These are phyloP conservation scores for Peribolospora kevripleyi DNA, from an alignment of 768 basidiomycete genomes.

Conservation along the genomic window DNA sequence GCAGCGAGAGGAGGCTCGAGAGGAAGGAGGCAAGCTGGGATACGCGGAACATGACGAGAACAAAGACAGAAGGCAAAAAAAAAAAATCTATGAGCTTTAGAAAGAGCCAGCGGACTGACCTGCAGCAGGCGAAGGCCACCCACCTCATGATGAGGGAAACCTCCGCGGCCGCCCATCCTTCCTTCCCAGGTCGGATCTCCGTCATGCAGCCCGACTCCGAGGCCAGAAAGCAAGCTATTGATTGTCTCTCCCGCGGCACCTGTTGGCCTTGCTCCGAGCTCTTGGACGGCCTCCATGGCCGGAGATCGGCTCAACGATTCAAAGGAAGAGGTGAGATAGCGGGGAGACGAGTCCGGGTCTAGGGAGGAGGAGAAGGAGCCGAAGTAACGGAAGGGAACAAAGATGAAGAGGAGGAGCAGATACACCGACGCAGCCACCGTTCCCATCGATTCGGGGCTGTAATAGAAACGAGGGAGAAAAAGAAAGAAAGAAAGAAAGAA, in stretches of 20 bases:
- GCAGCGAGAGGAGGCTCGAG: constrained; percentile 68
- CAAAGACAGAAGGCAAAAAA: not conserved
- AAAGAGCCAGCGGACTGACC: not conserved
- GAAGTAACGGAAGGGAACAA: constrained; percentile 88
- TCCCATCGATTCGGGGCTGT: constrained; percentile 60
- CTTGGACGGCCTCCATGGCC: too few relatives aligned
- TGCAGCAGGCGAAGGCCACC: constrained; percentile 1
- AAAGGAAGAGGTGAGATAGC: not conserved
- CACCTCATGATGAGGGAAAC: constrained; percentile 23
- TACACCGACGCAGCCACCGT: constrained; percentile 76
- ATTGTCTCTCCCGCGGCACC: constrained; percentile 1
- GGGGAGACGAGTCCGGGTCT: not conserved
- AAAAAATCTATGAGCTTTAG: not conserved
- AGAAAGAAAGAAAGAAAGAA: not conserved
- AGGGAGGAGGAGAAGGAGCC: constrained; percentile 20
- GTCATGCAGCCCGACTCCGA: not conserved
- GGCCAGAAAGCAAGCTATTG: not conserved
- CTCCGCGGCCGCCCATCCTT: constrained; percentile 5
- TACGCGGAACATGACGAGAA: not conserved
- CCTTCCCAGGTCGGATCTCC: not conserved
- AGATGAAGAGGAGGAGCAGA: constrained; percentile 60
- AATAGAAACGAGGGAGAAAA: not conserved
- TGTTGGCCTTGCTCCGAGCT: constrained; percentile 28
- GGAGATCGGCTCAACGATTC: not conserved
- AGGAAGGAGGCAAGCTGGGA: constrained; percentile 67